Evolutionary conservation across 2,329 filamentous ascomycete species (phyloP), one percentile per base, ranked within the genome.

Genomic region (Escovopsis sp.): DNA sequence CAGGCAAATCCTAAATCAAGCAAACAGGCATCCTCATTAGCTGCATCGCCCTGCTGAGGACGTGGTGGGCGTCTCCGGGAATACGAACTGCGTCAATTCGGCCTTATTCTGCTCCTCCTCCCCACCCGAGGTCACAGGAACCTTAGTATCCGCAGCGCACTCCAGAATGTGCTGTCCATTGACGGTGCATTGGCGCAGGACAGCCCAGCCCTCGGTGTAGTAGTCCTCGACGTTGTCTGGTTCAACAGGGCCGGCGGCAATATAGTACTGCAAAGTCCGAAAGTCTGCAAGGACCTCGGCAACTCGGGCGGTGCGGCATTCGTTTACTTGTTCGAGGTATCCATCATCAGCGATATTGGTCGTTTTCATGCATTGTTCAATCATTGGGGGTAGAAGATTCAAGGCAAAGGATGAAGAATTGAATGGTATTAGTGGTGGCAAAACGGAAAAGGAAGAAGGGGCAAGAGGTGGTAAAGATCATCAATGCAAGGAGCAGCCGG

Each of bases 151-250:
- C 35, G 75, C 75, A 19, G 73, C 75, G 51, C 72, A 75, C 53
- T 80, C 75, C 47, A 80, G 67, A 49, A 81, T 79, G 59, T 77
- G 68, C 53, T 77, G 75, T 6, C 76, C 76, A 51, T 80, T 77
- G 36, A 77, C 54, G 40, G 68, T 64, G 60, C 75, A 80, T 59
- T 81, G 76, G 36, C 76, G 70, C 41, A 81, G 61, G 12, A 69
- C 69, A 4, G 70, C 67, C 74, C 75, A 81, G 19, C 76, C 77
- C 48, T 78, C 74, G 11, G 75, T 76, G 58, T 75, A 72, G 53
- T 77, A 76, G 53, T 80, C 77, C 42, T 73, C 68, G 44, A 64
- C 60, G 57, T 75, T 60, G 4, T 59, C 53, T 7, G 77, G 73
- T n/a, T 75, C 66, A 42, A 66, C 66, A 11, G 73, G 72, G 7